Evolutionary conservation across 768 basidiomycete species (phyloP).

Genomic region (Cystobasidium onofrii): DNA sequence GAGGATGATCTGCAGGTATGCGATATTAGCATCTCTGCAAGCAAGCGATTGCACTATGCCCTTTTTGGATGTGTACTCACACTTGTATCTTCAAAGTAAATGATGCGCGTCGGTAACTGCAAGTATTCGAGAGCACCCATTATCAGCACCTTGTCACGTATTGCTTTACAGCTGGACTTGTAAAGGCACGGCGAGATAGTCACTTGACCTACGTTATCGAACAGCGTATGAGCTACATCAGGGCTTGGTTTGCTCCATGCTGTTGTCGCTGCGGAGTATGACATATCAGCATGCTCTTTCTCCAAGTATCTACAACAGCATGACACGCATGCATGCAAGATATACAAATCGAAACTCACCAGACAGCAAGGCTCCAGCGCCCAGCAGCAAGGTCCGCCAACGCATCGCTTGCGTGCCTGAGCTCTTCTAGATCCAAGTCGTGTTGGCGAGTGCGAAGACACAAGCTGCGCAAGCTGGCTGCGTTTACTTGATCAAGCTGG

Average conservation of each 20-base stretch:
- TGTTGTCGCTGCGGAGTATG: neutral
- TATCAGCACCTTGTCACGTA: neutral
- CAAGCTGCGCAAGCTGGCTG: neutral
- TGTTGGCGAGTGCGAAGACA: neutral
- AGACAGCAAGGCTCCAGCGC: neutral
- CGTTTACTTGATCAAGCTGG: no score
- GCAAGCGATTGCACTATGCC: no score
- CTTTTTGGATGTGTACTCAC: no score
- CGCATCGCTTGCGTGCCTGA: neutral
- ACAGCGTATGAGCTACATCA: conserved; percentile 35
- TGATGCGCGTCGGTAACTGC: conserved; percentile 33
- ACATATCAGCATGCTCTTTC: neutral
- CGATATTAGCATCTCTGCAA: no score
- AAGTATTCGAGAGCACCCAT: neutral
- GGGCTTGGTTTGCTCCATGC: conserved; percentile 29
- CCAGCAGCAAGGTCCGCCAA: conserved; percentile 13
- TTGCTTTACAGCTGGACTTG: neutral
- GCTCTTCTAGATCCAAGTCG: no score
- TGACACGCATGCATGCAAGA: neutral
- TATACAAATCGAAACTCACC: neutral
- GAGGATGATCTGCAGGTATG: conserved; percentile 55
- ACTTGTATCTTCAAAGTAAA: conserved; percentile 84
- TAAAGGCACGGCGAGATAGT: neutral
- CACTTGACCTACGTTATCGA: conserved; percentile 33
- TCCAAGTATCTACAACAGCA: neutral